A percentile compares a stretch with the other conserved stretches of the same genome.
Conservation (phyloP, 495 filamentous ascomycete genomes). For the Staphylotrichum tortipilum region DNA sequence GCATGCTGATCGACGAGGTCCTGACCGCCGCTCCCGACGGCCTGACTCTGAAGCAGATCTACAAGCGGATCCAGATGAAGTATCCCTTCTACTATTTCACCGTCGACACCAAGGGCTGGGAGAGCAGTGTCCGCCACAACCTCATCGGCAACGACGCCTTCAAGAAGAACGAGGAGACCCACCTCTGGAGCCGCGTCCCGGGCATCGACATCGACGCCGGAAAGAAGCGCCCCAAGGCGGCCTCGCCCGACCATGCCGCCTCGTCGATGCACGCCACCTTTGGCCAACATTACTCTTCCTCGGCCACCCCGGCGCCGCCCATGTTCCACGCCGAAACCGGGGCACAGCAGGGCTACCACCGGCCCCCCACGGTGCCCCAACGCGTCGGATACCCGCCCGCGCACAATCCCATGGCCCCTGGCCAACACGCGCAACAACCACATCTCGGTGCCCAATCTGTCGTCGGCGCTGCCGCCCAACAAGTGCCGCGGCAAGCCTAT, state of each 20-base stretch:
- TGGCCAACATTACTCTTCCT: conserved; percentile 18
- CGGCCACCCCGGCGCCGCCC: conserved; percentile 20
- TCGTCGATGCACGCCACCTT: conserved; percentile 17
- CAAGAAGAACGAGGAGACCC: conserved; percentile 61
- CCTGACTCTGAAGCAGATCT: conserved; percentile 88
- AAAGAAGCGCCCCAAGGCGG: conserved; percentile 41
- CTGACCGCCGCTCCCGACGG: conserved; percentile 63
- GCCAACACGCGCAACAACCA: conserved; percentile 17
- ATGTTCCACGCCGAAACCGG: conserved; percentile 21
- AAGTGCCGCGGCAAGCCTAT: conserved; percentile 24
- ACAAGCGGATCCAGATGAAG: conserved; percentile 74
- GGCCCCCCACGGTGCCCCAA: conserved; percentile 19
- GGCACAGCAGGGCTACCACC: conserved; percentile 20
- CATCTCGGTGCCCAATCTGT: conserved; percentile 16
- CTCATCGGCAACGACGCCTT: conserved; percentile 84
- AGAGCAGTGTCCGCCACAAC: conserved; percentile 94
- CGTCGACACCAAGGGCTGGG: conserved; percentile 79
- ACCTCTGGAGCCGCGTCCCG: conserved; percentile 42
- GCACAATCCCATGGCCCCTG: conserved; percentile 22
- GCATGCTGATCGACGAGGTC: conserved; percentile 83
- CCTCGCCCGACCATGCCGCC: conserved; percentile 36
- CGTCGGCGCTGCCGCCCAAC: conserved; percentile 14
- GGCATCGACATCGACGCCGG: conserved; percentile 43
- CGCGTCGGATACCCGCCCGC: conserved; percentile 10
- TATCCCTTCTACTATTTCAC: conserved; percentile 88